Conservation (phyloP, 2,329 filamentous ascomycete species). For the Ophiostoma piceae region DNA sequence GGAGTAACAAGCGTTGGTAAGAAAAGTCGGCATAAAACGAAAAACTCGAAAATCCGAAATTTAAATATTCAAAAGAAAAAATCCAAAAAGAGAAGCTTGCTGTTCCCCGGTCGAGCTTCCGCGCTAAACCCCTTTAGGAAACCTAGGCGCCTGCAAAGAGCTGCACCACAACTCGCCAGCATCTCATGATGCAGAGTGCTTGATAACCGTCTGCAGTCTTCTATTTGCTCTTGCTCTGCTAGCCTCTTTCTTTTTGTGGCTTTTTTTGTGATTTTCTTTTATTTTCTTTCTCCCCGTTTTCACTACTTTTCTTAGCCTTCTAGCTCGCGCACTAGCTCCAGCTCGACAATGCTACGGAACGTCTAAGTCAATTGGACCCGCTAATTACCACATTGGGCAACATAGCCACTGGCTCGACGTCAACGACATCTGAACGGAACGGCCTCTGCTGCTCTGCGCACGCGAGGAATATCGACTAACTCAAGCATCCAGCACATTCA, state of each 20-base stretch:
- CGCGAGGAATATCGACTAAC: neutral
- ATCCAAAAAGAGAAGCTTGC: neutral
- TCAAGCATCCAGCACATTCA: neutral
- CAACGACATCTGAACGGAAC: slow-evolving; percentile 13
- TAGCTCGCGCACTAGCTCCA: neutral
- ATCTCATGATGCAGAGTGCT: neutral
- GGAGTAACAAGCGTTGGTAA: neutral
- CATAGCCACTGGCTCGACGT: slow-evolving; percentile 15
- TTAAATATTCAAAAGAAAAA: neutral
- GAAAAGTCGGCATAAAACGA: neutral
- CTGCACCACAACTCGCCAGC: slow-evolving; percentile 1
- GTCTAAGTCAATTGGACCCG: slow-evolving; percentile 1
- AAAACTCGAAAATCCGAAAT: neutral
- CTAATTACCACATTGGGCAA: slow-evolving; percentile 8
- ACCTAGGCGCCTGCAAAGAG: neutral
- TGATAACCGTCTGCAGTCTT: neutral
- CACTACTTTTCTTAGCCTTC: neutral
- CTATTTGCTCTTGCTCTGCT: neutral
- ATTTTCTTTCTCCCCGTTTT: neutral
- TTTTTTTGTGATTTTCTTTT: neutral
- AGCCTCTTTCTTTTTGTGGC: neutral
- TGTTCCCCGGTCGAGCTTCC: neutral
- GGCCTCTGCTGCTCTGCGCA: neutral
- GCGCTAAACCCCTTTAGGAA: slow-evolving; percentile 7
- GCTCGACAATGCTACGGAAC: neutral